Base-by-base conservation (phyloP, 257 asterid genomes). In the Fraxinus americana region DNA sequence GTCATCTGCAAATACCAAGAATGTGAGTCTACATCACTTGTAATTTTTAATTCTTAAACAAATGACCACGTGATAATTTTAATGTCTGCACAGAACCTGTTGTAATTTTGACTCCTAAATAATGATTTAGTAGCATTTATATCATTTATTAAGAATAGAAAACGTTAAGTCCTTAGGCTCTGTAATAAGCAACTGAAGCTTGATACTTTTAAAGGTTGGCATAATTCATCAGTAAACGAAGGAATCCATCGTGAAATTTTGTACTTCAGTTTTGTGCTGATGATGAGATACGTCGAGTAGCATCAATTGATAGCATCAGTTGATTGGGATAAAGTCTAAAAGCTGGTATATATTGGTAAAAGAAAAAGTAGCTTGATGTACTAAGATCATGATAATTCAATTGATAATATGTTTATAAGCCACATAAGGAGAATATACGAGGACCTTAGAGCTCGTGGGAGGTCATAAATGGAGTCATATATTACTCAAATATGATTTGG, bases 1-100 rank as follows among this genome's bases (percentile, higher is more conserved):
- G 82, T 83, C 89, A 85, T 88, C 93, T 19, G 83, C 82, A 74
- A 87, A 83, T 82, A 78, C 85, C 54, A 73, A 76, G 27, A 80
- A 84, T 77, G 98, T 93, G 82, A 89, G 96, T 63, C 32, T 7
- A 78, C 59, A 71, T 43, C 45, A 74, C 30, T 8, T 65, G 34
- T 78, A 50, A 72, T 72, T 27, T 71, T 67, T 13, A 34, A 9
- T 19, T 21, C 32, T 61, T 9, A 21, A 21, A 59, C 27, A 19
- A 29, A 65, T 73, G 14, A 23, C 67, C 57, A 8, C 7, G 43
- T 71, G 59, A 23, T 73, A 57, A 67, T 71, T 67, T 71, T 1
- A 19, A 25, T n/a, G 16, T 41, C n/a, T 41, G 57, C 21, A 41
- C 19, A 12, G 23, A 59, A 71, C 21, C 12, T 59, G 29, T 39